Evolutionary conservation across 805 yeast genomes (phyloP).

Genomic region (Metschnikowia dekortorum): DNA sequence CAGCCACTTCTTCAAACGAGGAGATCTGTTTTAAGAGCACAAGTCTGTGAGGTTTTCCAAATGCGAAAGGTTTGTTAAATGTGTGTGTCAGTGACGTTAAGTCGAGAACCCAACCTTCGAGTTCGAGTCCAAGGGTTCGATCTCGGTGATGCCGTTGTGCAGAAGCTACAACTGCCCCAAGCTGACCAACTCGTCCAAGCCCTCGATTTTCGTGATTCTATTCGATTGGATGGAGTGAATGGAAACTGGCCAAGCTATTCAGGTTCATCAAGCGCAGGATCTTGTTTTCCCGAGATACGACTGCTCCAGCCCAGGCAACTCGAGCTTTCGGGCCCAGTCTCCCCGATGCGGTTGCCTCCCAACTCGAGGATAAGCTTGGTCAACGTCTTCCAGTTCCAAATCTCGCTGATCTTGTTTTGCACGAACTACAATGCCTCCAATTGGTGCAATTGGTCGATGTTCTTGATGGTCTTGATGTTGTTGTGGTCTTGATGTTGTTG

Average conservation of each 20-base stretch:
- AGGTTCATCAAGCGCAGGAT: slow-evolving; percentile 65
- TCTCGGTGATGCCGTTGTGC: slow-evolving; percentile 69
- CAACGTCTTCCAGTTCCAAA: slow-evolving; percentile 60
- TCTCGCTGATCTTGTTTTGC: slow-evolving; percentile 76
- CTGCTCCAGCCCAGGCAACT: slow-evolving; percentile 57
- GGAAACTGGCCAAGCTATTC: slow-evolving; percentile 52
- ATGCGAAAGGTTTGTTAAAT: slow-evolving; percentile 61
- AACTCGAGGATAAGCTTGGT: slow-evolving; percentile 69
- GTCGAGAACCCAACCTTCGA: slow-evolving; percentile 67
- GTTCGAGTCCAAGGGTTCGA: slow-evolving; percentile 77
- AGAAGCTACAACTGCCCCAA: slow-evolving; percentile 86
- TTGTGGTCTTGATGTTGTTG: slow-evolving; percentile 83
- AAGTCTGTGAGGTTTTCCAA: slow-evolving; percentile 75
- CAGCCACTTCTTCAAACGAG: slow-evolving; percentile 63
- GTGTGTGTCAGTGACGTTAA: slow-evolving; percentile 66
- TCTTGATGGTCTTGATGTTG: slow-evolving; percentile 79
- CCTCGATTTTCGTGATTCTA: slow-evolving; percentile 71
- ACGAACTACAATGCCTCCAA: slow-evolving; percentile 76
- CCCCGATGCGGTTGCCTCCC: slow-evolving; percentile 78
- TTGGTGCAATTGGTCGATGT: slow-evolving; percentile 57
- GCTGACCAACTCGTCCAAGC: slow-evolving; percentile 64
- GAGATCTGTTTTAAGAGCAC: slow-evolving; percentile 79
- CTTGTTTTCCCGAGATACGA: slow-evolving; percentile 92
- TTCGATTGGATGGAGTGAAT: slow-evolving; percentile 88
- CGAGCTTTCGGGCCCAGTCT: slow-evolving; percentile 49